These are phyloP conservation scores for Annona cherimola DNA, from an alignment of 164 flowering plant species.

Conservation along the genomic window DNA sequence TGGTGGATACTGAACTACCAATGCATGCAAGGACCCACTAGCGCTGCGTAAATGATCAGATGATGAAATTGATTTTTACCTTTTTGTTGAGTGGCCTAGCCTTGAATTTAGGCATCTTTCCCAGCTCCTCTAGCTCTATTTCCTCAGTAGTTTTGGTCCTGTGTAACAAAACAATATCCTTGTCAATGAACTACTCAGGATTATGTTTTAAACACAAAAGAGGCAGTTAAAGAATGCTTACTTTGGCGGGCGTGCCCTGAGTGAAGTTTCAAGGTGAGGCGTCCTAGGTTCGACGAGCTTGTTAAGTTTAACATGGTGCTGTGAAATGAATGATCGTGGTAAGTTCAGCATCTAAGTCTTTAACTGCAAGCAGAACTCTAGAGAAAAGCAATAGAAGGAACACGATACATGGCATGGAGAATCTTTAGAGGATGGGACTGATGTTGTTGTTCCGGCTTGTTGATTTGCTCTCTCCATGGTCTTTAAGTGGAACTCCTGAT, in stretches of 20 bases:
- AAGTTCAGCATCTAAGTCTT: not conserved
- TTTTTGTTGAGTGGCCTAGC: constrained; percentile 88
- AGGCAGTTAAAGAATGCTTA: constrained; percentile 8
- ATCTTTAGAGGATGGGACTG: constrained; percentile 43
- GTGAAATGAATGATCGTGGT: not conserved
- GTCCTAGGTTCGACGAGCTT: constrained; percentile 71
- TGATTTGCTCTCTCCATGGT: constrained; percentile 78
- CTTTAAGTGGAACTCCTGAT: constrained; percentile 85
- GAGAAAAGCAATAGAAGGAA: not conserved
- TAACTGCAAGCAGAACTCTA: no score
- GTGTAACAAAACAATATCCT: not conserved
- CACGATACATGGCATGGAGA: constrained; percentile 45
- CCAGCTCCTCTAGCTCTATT: constrained; percentile 72
- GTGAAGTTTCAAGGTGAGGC: constrained; percentile 70
- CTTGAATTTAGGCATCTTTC: constrained; percentile 75
- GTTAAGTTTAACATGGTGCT: constrained; percentile 48
- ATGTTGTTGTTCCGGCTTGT: constrained; percentile 59
- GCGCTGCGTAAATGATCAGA: not conserved
- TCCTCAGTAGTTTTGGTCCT: constrained; percentile 51
- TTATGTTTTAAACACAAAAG: not conserved
- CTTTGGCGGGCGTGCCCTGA: constrained; percentile 76
- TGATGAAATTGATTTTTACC: constrained; percentile 28
- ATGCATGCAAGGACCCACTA: no score
- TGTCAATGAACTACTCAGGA: not conserved
- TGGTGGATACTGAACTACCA: no score